Evolutionary conservation across 148 eudicot genomes (phyloP).

Genomic region (Vaccinium vitisidaea): DNA sequence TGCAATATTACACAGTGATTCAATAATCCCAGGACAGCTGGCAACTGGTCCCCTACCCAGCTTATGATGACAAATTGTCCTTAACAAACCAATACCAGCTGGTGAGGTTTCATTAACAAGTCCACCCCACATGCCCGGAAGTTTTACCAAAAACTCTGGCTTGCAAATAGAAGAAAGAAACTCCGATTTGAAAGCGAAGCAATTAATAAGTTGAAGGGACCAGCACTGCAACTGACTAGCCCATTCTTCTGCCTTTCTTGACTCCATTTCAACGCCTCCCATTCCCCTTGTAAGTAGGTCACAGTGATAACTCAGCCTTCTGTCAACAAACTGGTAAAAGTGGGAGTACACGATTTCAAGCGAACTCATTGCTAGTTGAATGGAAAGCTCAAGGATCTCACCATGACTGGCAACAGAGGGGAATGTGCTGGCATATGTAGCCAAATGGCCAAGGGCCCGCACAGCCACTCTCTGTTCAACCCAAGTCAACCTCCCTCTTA

Average conservation of each 20-base stretch:
- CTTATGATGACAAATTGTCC: conserved; percentile 94
- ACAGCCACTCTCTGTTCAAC: conserved; percentile 99
- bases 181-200: conserved; percentile 88
- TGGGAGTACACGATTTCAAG: conserved; percentile 95
- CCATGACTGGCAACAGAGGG: conserved; percentile 76
- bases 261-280: conserved; percentile 99
- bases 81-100: conserved; percentile 87
- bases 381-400: conserved; percentile 87
- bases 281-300: conserved; percentile 96
- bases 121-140: conserved; percentile 99
- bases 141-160: conserved; percentile 69
- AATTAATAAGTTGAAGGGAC: conserved; percentile 95
- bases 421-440: conserved; percentile 84
- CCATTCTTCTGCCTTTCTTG: conserved; percentile 99
- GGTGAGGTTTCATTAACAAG: conserved; percentile 95
- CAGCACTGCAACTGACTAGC: conserved; percentile 98
- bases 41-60: conserved; percentile 92
- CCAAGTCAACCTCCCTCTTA: conserved; percentile 95
- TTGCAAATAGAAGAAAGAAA: conserved; percentile 82
- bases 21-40: conserved; percentile 72
- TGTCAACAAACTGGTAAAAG: conserved; percentile 83
- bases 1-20: conserved; percentile 88
- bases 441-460: conserved; percentile 92
- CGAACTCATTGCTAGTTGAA: conserved; percentile 92
- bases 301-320: conserved; percentile 89